phyloP scores from a whole-genome alignment of 1,284 basidiomycete species.

The Ustilago hordei region DNA sequence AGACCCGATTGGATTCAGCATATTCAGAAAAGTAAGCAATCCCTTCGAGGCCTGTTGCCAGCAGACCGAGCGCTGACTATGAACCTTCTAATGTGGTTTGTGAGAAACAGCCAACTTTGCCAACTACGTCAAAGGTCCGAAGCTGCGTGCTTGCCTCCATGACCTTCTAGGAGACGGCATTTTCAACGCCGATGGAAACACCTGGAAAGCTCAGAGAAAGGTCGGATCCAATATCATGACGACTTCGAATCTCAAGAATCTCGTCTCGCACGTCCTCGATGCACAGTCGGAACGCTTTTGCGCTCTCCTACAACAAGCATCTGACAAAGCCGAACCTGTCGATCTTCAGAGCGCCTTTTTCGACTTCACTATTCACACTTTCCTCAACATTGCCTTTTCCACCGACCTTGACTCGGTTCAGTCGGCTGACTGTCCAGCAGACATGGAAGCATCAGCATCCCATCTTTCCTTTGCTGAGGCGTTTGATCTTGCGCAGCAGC shows the following conservation, averaged over 20 bases:
- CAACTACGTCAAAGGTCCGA: conserved; percentile 18
- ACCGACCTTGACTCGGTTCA: conserved; percentile 13
- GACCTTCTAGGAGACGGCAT: conserved; percentile 36
- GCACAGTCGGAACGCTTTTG: conserved; percentile 11
- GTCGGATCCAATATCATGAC: conserved; percentile 25
- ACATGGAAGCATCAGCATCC: background rate
- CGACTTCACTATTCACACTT: conserved; percentile 27
- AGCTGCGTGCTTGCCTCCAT: conserved; percentile 14
- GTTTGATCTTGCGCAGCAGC: conserved; percentile 24
- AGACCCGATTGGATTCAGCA: conserved; percentile 32
- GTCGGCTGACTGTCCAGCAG: conserved; percentile 3
- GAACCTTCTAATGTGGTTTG: background rate
- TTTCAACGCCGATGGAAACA: conserved; percentile 25
- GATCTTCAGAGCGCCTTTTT: conserved; percentile 28
- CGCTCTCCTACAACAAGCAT: conserved; percentile 2
- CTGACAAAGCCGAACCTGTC: conserved; percentile 8
- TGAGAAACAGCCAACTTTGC: conserved; percentile 11
- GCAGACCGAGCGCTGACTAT: background rate
- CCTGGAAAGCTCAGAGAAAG: conserved; percentile 29
- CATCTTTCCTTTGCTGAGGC: conserved; percentile 16
- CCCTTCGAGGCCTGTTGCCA: background rate
- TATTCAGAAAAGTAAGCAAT: conserved; percentile 21
- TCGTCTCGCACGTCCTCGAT: conserved; percentile 15
- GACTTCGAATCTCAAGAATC: conserved; percentile 16
- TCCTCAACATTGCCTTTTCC: conserved; percentile 33